A percentile compares a stretch with the other conserved stretches of the same genome.
phyloP scores from a whole-genome alignment of 495 filamentous ascomycete genomes.

The Lasiosphaeriaceae sp. region DNA sequence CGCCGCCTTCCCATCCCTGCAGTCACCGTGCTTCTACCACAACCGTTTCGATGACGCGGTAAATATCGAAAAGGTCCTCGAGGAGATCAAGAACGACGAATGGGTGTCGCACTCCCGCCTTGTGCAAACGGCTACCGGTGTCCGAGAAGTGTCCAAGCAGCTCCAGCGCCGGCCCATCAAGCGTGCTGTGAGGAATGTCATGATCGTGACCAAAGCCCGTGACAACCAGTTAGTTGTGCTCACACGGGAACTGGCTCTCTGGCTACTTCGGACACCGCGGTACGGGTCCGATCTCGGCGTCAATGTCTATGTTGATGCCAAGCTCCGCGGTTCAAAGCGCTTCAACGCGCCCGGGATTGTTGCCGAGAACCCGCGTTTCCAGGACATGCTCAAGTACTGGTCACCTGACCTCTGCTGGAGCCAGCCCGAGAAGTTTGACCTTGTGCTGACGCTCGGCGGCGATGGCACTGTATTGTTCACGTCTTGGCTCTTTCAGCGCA shows the following conservation, averaged over 20 bases:
- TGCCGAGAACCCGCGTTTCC: slow-evolving; percentile 64
- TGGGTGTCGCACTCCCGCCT: slow-evolving; percentile 87
- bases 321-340: slow-evolving; percentile 78
- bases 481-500: slow-evolving; percentile 88
- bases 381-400: slow-evolving; percentile 86
- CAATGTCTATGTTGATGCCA: slow-evolving; percentile 92
- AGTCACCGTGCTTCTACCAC: slow-evolving; percentile 96
- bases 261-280: slow-evolving; percentile 78
- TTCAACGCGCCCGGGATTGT: slow-evolving; percentile 75
- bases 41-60: slow-evolving; percentile 93
- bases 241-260: slow-evolving; percentile 80
- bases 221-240: slow-evolving; percentile 84
- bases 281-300: slow-evolving; percentile 76
- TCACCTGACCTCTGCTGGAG: slow-evolving; percentile 90
- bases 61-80: slow-evolving; percentile 89
- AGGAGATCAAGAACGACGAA: slow-evolving; percentile 89
- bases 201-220: slow-evolving; percentile 95
- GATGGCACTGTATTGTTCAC: slow-evolving; percentile 92
- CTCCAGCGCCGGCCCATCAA: slow-evolving; percentile 84
- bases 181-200: slow-evolving; percentile 80
- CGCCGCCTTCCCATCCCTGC: slow-evolving; percentile 62
- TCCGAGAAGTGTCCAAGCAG: slow-evolving; percentile 92
- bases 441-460: slow-evolving; percentile 87
- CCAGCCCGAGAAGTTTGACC: slow-evolving; percentile 83
- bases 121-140: slow-evolving; percentile 89